Evolutionary conservation across 2,329 filamentous ascomycete species (phyloP), one percentile per base, ranked within the genome.

Genomic region (Karstenula rhodostoma): DNA sequence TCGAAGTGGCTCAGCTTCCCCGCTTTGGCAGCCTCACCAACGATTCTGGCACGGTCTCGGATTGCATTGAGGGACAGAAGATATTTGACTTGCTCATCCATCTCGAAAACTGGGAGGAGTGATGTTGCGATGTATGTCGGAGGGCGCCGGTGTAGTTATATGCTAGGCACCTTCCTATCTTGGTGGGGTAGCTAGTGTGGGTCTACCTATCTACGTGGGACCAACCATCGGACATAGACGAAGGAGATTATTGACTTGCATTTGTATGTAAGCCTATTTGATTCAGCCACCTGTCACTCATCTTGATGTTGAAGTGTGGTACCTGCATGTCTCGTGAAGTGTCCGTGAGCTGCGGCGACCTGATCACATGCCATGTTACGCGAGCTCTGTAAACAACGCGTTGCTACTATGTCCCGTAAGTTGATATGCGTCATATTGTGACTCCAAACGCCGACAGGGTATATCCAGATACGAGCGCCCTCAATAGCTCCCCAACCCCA

Each of bases 1-100:
- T 92, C 89, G 71, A 97, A 97, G 75, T 97, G 93, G 63, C 85
- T 86, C 61, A 96, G 84, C 63, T 90, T 67, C 15, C 69, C 67
- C 3, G 62, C 67, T 27, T 64, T 55, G 1, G 71, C 71, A 6
- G 70, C 71, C 46, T 72, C 60, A 12, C 69, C 70, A 1, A 73
- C 71, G 17, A 69, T 33, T 54, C 63, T 68, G 22, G 71, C 65
- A n/a, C 71, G 69, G n/a, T 73, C 71, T 29, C 71, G 67, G 10
- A 73, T 62, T 9, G 71, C 65, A n/a, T 57, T 52, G 25, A 73
- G 66, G 0, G 71, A 73, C 29, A 73, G 67, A 3, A 72, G 67
- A 9, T 73, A 71, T 52, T 69, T 67, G 29, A 70, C 64, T 35
- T 70, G 67, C 25, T 63, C 22, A 48, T 69, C 66, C 71, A 73